phyloP scores from a whole-genome alignment of 768 basidiomycete species.

The Collybia mongolica region DNA sequence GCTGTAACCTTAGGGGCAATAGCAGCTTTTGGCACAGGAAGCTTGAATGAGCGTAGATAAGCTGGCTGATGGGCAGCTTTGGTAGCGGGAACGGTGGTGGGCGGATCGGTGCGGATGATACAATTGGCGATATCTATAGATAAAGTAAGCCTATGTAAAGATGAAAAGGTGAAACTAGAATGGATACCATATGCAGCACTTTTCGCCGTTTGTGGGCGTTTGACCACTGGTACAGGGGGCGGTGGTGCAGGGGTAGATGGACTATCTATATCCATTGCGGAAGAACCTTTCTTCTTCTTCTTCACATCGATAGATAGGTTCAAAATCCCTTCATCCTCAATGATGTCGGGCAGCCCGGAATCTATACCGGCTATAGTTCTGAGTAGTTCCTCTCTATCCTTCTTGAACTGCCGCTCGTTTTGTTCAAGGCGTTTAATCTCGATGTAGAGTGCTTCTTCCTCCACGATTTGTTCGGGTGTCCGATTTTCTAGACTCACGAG shows the following conservation, averaged over 20 bases:
- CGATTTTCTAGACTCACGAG: slow-evolving; percentile 83
- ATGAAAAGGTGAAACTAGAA: slow-evolving; percentile 1
- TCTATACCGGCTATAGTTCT: slow-evolving; percentile 84
- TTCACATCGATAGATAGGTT: slow-evolving; percentile 49
- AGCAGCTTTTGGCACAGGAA: slow-evolving; percentile 75
- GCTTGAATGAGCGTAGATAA: slow-evolving; percentile 82
- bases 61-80: slow-evolving; percentile 80
- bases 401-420: slow-evolving; percentile 83
- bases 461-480: slow-evolving; percentile 85
- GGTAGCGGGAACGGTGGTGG: slow-evolving; percentile 52
- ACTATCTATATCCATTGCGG: slow-evolving; percentile 41
- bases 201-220: slow-evolving; percentile 48
- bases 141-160: slow-evolving; percentile 13
- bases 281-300: slow-evolving; percentile 57
- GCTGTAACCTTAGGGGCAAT: slow-evolving; percentile 75
- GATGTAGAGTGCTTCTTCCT: slow-evolving; percentile 93
- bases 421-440: slow-evolving; percentile 96
- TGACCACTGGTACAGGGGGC: slow-evolving; percentile 31
- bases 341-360: slow-evolving; percentile 75
- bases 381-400: slow-evolving; percentile 85
- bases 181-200: slow-evolving; percentile 57
- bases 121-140: slow-evolving; percentile 64
- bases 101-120: slow-evolving; percentile 66
- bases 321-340: slow-evolving; percentile 61
- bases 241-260: slow-evolving; percentile 43